phyloP scores from a whole-genome alignment of 2,329 filamentous ascomycete genomes.

The Talaromyces marneffei region DNA sequence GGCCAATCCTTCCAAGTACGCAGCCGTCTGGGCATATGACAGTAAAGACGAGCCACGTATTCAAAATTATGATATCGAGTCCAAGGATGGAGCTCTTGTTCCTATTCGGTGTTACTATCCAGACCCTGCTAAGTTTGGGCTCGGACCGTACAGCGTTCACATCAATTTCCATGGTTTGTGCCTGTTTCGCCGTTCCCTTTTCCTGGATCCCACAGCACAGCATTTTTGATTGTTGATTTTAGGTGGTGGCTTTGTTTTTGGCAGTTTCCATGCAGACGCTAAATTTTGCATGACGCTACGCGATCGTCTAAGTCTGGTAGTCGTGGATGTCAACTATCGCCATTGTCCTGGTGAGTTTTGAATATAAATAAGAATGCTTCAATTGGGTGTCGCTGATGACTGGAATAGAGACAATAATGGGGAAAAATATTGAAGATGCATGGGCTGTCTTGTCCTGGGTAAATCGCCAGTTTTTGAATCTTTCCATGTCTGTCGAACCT shows the following conservation, averaged over 20 bases:
- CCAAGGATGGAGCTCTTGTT: background rate
- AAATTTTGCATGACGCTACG: constrained; percentile 34
- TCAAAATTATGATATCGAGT: background rate
- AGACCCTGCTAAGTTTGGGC: constrained; percentile 22
- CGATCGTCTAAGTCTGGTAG: constrained; percentile 32
- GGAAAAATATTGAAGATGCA: background rate
- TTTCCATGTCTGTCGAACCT: background rate
- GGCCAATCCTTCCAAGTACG: constrained; percentile 35
- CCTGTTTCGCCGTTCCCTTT: too few species aligned
- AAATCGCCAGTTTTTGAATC: background rate
- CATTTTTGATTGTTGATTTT: background rate
- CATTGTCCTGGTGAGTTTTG: constrained; percentile 33
- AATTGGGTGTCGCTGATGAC: background rate
- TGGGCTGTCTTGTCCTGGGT: background rate
- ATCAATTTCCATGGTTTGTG: constrained; percentile 2
- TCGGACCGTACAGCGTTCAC: constrained; percentile 13
- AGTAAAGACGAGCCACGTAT: background rate
- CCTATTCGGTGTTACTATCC: background rate
- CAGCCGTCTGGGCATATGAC: background rate
- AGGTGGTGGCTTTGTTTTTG: constrained; percentile 39
- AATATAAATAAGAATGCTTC: background rate
- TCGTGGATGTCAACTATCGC: constrained; percentile 39
- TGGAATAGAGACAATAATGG: background rate
- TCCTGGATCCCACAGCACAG: background rate
- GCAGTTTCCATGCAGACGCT: constrained; percentile 32